Percentiles rank a stretch among this genome's conserved stretches.
Evolutionary conservation across 208 protist genomes (phyloP).

Genomic region (Leishmania tarentolae): DNA sequence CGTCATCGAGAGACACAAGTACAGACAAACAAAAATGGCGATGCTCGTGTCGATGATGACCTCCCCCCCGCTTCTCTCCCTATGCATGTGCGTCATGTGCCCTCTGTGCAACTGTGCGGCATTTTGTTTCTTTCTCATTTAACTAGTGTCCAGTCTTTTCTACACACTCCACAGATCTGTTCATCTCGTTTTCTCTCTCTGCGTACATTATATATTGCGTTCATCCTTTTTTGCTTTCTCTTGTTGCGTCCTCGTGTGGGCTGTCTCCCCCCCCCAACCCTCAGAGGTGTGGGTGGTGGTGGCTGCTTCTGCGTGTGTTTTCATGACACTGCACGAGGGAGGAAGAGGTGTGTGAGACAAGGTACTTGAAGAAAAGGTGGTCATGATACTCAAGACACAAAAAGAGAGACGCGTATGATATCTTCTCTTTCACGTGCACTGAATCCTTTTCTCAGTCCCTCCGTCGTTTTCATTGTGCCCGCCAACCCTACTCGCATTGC

Average conservation of each 20-base stretch:
- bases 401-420: not conserved
- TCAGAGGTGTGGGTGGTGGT: too few relatives aligned
- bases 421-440: not conserved
- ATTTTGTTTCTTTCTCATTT: slow-evolving; percentile 16
- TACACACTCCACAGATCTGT: not conserved
- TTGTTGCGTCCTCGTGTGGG: not conserved
- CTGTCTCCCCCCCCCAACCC: too few relatives aligned
- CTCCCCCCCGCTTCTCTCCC: not conserved
- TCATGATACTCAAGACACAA: not conserved
- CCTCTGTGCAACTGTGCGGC: slow-evolving; percentile 4
- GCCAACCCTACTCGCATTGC: not conserved
- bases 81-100: not conserved
- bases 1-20: not conserved
- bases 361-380: not conserved
- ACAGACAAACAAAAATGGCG: not conserved
- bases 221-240: not conserved
- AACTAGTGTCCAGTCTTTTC: slow-evolving; percentile 10
- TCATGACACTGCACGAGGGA: slow-evolving; percentile 1
- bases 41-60: not conserved
- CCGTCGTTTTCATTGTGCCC: not conserved
- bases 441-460: not conserved
- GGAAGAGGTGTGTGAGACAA: not conserved
- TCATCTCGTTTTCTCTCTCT: slow-evolving; percentile 12
- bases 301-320: not conserved
- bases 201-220: not conserved